Conservation (phyloP, 2,329 filamentous ascomycete species). For the Ophiostoma piceae region DNA sequence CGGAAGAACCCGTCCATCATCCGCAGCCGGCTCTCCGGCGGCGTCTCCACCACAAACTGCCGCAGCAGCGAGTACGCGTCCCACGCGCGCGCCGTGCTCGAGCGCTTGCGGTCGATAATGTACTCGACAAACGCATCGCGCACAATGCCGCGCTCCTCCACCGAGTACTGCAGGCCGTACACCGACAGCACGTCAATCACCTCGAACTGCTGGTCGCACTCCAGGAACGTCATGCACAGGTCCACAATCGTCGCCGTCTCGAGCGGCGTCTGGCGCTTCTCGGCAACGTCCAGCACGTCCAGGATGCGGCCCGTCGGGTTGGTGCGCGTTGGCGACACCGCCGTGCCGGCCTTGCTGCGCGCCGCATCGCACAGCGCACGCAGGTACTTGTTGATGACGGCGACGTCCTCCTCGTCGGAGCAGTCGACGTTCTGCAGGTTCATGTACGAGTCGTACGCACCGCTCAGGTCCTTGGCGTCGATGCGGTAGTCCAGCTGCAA, state of each 20-base stretch:
- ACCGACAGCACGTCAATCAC: constrained; percentile 76
- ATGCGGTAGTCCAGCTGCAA: constrained; percentile 73
- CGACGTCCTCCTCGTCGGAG: constrained; percentile 51
- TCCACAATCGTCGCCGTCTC: constrained; percentile 69
- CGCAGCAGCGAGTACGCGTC: constrained; percentile 60
- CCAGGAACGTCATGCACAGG: constrained; percentile 68
- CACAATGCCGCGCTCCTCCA: constrained; percentile 62
- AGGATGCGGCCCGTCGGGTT: constrained; percentile 65
- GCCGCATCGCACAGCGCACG: constrained; percentile 50
- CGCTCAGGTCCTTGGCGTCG: constrained; percentile 65
- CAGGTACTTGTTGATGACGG: constrained; percentile 66
- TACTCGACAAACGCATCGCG: constrained; percentile 62
- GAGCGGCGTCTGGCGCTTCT: constrained; percentile 63
- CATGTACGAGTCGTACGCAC: constrained; percentile 61
- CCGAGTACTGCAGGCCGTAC: constrained; percentile 65
- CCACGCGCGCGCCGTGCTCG: constrained; percentile 60
- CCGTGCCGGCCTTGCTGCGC: not conserved
- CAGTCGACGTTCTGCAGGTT: constrained; percentile 55
- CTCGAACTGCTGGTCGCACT: constrained; percentile 70
- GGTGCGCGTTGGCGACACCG: not conserved
- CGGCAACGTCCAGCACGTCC: constrained; percentile 66
- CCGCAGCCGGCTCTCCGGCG: constrained; percentile 57
- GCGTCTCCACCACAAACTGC: constrained; percentile 61
- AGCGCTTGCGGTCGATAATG: constrained; percentile 53
- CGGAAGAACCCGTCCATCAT: constrained; percentile 79